phyloP scores from a whole-genome alignment of 306 rosid genomes.

The Cotoneaster glaucophyllus region DNA sequence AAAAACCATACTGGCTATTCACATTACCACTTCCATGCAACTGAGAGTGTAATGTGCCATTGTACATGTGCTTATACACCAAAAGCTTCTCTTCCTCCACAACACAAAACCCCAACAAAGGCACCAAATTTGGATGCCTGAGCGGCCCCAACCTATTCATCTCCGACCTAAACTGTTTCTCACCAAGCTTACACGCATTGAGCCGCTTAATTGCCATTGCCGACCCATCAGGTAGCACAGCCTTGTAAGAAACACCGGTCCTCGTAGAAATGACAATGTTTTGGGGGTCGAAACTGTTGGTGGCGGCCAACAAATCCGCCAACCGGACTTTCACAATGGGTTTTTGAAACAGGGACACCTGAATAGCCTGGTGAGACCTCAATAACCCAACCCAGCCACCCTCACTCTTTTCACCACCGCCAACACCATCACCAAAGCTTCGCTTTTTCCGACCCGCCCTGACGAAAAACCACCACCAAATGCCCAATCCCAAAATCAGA shows the following conservation, averaged over 20 bases:
- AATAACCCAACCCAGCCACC: slow-evolving; percentile 36
- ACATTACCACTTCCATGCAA: slow-evolving; percentile 36
- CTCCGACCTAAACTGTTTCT: slow-evolving; percentile 46
- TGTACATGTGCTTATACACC: slow-evolving; percentile 61
- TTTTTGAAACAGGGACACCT: slow-evolving; percentile 51
- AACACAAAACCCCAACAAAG: slow-evolving; percentile 45
- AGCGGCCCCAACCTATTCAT: slow-evolving; percentile 49
- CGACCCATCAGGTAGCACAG: slow-evolving; percentile 49
- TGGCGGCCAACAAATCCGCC: slow-evolving; percentile 38
- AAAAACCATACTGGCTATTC: slow-evolving; percentile 38
- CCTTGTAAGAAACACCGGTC: slow-evolving; percentile 50
- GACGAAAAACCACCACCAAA: slow-evolving; percentile 53
- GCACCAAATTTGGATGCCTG: slow-evolving; percentile 56
- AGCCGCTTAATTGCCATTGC: slow-evolving; percentile 46
- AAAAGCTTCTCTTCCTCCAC: slow-evolving; percentile 56
- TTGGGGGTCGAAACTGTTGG: slow-evolving; percentile 31
- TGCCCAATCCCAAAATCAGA: slow-evolving; percentile 31
- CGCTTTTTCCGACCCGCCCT: slow-evolving; percentile 23
- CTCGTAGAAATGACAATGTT: slow-evolving; percentile 40
- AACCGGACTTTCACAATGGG: slow-evolving; percentile 47
- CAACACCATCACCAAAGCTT: slow-evolving; percentile 14
- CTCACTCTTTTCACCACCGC: slow-evolving; percentile 16
- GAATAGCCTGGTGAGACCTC: slow-evolving; percentile 37
- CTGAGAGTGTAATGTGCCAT: slow-evolving; percentile 43
- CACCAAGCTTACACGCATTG: slow-evolving; percentile 37